Percentiles rank a stretch among this genome's conserved stretches.
phyloP scores from a whole-genome alignment of 768 basidiomycete genomes.

The Leccinum olivaceopallidum region DNA sequence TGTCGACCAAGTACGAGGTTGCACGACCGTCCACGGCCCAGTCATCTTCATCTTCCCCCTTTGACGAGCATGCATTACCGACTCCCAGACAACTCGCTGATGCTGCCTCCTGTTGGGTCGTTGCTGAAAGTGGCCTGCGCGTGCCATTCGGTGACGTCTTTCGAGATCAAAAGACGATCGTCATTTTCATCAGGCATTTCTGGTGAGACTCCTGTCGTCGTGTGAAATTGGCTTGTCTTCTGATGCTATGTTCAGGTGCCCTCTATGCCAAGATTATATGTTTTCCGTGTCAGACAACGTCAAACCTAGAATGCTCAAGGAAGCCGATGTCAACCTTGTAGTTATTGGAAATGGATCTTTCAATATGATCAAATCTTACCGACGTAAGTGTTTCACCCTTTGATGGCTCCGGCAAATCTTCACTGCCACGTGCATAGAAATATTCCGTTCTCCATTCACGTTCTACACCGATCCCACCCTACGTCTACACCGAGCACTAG shows the following conservation, averaged over 20 bases:
- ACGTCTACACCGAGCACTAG: constrained; percentile 68
- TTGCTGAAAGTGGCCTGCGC: constrained; percentile 65
- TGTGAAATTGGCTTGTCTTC: constrained; percentile 1
- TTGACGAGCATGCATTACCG: constrained; percentile 52
- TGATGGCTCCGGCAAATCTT: background rate
- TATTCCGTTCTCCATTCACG: constrained; percentile 69
- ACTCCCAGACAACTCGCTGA: constrained; percentile 54
- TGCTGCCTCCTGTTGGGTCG: constrained; percentile 63
- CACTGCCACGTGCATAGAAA: constrained; percentile 39
- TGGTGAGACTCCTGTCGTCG: constrained; percentile 43
- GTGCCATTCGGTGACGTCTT: constrained; percentile 72
- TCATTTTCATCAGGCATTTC: constrained; percentile 88
- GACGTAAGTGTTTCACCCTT: constrained; percentile 40
- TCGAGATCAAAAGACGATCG: constrained; percentile 56
- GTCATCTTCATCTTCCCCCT: constrained; percentile 16
- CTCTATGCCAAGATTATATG: constrained; percentile 87
- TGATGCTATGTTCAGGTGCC: constrained; percentile 51
- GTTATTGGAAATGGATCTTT: constrained; percentile 80
- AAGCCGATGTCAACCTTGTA: constrained; percentile 58
- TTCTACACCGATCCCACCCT: constrained; percentile 81
- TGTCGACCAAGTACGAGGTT: constrained; percentile 7
- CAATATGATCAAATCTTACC: constrained; percentile 75
- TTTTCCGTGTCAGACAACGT: constrained; percentile 56
- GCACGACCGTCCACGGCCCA: constrained; percentile 21
- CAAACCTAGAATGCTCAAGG: constrained; percentile 45